phyloP scores from a whole-genome alignment of 208 protist species.

The Trypanosoma cruzi region DNA sequence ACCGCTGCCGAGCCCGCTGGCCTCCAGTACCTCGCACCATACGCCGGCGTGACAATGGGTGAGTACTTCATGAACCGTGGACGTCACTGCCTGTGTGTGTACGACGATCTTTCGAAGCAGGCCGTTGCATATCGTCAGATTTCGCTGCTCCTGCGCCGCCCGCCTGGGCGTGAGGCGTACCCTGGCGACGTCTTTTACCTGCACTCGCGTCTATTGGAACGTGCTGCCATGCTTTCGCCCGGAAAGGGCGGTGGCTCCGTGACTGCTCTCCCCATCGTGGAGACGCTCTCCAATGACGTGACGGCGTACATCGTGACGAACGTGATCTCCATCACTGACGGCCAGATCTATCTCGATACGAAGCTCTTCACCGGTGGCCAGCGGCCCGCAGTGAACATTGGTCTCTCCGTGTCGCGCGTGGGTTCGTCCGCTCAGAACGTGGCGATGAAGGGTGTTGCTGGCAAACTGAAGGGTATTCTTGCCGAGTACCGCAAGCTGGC shows the following conservation, averaged over 20 bases:
- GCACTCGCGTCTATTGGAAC: constrained; percentile 93
- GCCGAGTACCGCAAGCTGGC: constrained; percentile 95
- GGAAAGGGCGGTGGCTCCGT: constrained; percentile 85
- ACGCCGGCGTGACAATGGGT: constrained; percentile 91
- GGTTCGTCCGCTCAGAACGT: constrained; percentile 93
- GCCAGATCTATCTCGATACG: constrained; percentile 95
- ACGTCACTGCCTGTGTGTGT: constrained; percentile 93
- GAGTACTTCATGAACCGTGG: constrained; percentile 94
- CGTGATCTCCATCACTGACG: constrained; percentile 96
- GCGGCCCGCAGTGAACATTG: constrained; percentile 94
- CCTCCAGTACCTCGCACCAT: constrained; percentile 93
- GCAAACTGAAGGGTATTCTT: constrained; percentile 92
- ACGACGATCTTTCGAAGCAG: constrained; percentile 95
- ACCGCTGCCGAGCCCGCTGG: constrained; percentile 91
- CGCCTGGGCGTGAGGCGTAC: constrained; percentile 93
- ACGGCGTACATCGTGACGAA: constrained; percentile 96
- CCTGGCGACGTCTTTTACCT: constrained; percentile 96
- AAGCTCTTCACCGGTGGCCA: constrained; percentile 95
- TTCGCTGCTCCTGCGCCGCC: constrained; percentile 92
- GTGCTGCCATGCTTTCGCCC: constrained; percentile 90
- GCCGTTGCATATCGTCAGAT: constrained; percentile 95
- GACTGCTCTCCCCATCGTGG: constrained; percentile 93
- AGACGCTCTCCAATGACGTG: constrained; percentile 95
- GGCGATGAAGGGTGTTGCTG: constrained; percentile 93
- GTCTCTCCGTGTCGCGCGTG: constrained; percentile 95